These are phyloP conservation scores for Metschnikowia bowlesiae DNA, from an alignment of 805 yeast species.

Conservation along the genomic window DNA sequence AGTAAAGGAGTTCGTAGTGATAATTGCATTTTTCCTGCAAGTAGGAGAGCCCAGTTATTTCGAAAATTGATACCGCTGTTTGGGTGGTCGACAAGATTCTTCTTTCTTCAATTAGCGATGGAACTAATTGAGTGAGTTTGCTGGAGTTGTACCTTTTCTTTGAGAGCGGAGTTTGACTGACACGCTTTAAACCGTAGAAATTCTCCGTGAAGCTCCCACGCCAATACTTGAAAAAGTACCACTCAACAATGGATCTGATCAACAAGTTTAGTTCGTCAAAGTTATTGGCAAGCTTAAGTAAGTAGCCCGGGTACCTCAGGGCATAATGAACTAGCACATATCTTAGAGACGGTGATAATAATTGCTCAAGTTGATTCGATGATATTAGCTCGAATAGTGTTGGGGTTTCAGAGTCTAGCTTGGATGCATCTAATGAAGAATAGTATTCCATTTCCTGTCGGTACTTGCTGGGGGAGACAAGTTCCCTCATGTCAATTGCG, in stretches of 20 bases:
- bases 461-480: not conserved
- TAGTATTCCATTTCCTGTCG: slow-evolving; percentile 66
- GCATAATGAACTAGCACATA: slow-evolving; percentile 80
- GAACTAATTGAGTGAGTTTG: slow-evolving; percentile 35
- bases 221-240: slow-evolving; percentile 64
- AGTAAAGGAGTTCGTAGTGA: slow-evolving; percentile 57
- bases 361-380: slow-evolving; percentile 67
- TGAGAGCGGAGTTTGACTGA: slow-evolving; percentile 35
- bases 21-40: slow-evolving; percentile 63
- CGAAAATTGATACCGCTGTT: slow-evolving; percentile 49
- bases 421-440: slow-evolving; percentile 71
- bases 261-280: slow-evolving; percentile 74
- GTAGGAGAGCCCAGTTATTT: slow-evolving; percentile 64
- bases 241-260: slow-evolving; percentile 63
- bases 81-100: slow-evolving; percentile 54
- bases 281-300: slow-evolving; percentile 55
- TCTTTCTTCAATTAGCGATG: slow-evolving; percentile 44
- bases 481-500: slow-evolving; percentile 9
- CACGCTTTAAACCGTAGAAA: slow-evolving; percentile 83
- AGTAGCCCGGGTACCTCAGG: slow-evolving; percentile 65
- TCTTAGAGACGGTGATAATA: slow-evolving; percentile 78
- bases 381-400: slow-evolving; percentile 87
- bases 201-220: slow-evolving; percentile 87
- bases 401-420: slow-evolving; percentile 71
- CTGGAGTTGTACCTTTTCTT: slow-evolving; percentile 24